Base-by-base conservation (phyloP, 306 rosid species). In the Castanopsis chinensis region DNA sequence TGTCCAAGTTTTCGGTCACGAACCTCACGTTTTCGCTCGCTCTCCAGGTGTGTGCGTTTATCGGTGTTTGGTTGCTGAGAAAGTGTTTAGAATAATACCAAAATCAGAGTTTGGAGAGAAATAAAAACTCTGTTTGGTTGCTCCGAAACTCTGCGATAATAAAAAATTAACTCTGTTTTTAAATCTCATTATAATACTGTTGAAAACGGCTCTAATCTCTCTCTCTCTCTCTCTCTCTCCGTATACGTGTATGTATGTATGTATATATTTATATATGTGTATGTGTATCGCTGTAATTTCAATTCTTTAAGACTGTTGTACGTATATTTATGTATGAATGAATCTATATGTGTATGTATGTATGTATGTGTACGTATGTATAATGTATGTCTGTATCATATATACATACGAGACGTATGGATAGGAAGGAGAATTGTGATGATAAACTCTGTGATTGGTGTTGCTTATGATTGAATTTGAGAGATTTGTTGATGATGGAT, bases 21-120 rank as follows among this genome's bases (percentile, higher is more conserved):
- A 86, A 28, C 98, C 98, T 52, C 90, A 85, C 20, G 61, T 89
- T 73, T 87, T 86, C 83, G 97, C 99, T 86, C 99, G 99, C 64
- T 93, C 99, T 69, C 99, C 99, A 49, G 98, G 98, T 95, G 14
- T 37, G 9, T 60, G 35, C 19, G 4, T 53, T 1, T 13, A 15
- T 49, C 60, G 75, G 23, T 61, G 58, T 63, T 61, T 54, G 12
- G 13, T 55, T 21, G 1, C n/a, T 18, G 30, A 32, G 21, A 65
- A 72, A 56, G 33, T 45, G 20, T n/a, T 3, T 37, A 14, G 63
- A 72, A 57, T 55, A 21, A 12, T 18, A 8, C 45, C 45, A 19
- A 51, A 43, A 7, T 15, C 3, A 4, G 49, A 27, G 1, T 21
- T 25, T 61, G 1, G 9, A 61, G 1, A 49, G 45, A 41, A 8